Conservation (phyloP, 2,329 filamentous ascomycete genomes). For the Paecilomyces dactylethromorphus region DNA sequence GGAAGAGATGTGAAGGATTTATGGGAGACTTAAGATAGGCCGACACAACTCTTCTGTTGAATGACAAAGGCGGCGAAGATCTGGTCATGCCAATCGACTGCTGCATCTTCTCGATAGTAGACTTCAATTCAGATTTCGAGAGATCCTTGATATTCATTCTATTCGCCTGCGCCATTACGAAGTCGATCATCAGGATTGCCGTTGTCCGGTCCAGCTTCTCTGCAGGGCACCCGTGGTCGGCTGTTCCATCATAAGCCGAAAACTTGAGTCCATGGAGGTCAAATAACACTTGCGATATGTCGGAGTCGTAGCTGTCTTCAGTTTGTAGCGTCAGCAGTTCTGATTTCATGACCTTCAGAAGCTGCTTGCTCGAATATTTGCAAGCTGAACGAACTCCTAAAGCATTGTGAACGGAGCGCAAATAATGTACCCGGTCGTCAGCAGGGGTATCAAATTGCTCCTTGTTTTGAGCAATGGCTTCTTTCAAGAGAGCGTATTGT, state of each 20-base stretch:
- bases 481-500: constrained; percentile 72
- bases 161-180: constrained; percentile 72
- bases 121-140: constrained; percentile 82
- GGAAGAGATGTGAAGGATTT: constrained; percentile 71
- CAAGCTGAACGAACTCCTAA: constrained; percentile 80
- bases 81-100: constrained; percentile 73
- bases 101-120: constrained; percentile 88
- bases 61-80: constrained; percentile 70
- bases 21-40: constrained; percentile 78
- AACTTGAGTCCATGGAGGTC: constrained; percentile 79
- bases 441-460: constrained; percentile 59
- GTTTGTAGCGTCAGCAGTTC: constrained; percentile 73
- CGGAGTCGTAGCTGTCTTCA: constrained; percentile 75
- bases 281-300: constrained; percentile 77
- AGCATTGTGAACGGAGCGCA: constrained; percentile 76
- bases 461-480: constrained; percentile 62
- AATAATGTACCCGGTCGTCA: constrained; percentile 69
- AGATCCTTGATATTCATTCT: constrained; percentile 86
- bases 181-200: constrained; percentile 74
- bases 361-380: constrained; percentile 76
- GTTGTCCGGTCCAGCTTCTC: constrained; percentile 75
- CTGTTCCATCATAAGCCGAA: constrained; percentile 59
- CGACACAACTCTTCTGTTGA: constrained; percentile 78
- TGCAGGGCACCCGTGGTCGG: constrained; percentile 72
- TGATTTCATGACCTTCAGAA: constrained; percentile 80